Conservation (phyloP, 768 basidiomycete genomes). For the Cytidiella melzeri region DNA sequence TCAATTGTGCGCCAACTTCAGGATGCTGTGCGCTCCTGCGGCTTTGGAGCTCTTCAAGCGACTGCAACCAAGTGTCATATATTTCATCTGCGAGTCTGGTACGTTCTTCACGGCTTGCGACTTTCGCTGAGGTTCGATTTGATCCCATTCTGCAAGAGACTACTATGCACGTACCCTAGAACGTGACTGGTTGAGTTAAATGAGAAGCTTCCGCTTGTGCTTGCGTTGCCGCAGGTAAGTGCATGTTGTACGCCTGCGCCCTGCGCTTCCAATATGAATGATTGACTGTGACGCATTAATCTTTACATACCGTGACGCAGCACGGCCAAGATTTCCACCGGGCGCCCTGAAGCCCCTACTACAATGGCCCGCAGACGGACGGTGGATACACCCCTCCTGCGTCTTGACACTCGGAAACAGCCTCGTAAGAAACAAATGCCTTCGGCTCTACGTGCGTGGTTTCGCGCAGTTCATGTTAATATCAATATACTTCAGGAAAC, state of each 20-base stretch:
- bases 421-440: slow-evolving; percentile 21
- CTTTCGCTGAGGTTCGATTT: background rate
- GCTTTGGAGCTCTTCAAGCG: slow-evolving; percentile 30
- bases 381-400: too few relatives aligned
- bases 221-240: slow-evolving; percentile 30
- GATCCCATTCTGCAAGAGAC: slow-evolving; percentile 19
- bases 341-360: slow-evolving; percentile 22
- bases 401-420: slow-evolving; percentile 23
- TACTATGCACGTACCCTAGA: slow-evolving; percentile 30
- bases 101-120: background rate
- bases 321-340: slow-evolving; percentile 17
- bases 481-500: too few relatives aligned
- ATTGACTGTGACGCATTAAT: slow-evolving; percentile 1
- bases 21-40: too few relatives aligned
- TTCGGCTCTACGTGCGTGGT: too few relatives aligned
- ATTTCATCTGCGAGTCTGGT: slow-evolving; percentile 30
- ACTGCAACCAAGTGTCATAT: slow-evolving; percentile 32
- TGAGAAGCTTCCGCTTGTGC: slow-evolving; percentile 28
- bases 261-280: background rate
- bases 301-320: background rate
- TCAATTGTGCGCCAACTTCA: too few relatives aligned
- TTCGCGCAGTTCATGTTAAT: too few relatives aligned
- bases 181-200: slow-evolving; percentile 31
- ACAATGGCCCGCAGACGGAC: too few relatives aligned
- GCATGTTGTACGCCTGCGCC: background rate